These are phyloP conservation scores for Saccharomycopsis olivae DNA, from an alignment of 805 yeast species.

Conservation along the genomic window DNA sequence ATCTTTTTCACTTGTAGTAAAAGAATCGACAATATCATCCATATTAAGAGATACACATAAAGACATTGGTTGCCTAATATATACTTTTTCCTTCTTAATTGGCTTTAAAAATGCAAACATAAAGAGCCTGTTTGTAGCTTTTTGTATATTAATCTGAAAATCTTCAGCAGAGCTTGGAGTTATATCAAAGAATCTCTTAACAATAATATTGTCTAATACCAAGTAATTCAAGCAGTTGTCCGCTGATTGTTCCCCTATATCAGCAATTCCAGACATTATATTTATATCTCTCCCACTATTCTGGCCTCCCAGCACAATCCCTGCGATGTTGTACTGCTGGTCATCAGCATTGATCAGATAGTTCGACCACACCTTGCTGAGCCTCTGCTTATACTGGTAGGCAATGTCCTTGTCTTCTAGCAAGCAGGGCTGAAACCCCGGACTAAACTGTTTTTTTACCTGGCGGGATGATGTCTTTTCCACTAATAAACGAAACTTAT, in stretches of 20 bases:
- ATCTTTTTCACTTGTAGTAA: neutral
- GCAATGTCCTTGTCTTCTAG: constrained; percentile 2
- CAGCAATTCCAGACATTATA: no score
- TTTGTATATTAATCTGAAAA: constrained; percentile 15
- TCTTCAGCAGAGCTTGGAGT: constrained; percentile 13
- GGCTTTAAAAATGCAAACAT: constrained; percentile 16
- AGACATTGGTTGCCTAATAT: constrained; percentile 18
- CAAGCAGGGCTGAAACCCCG: constrained; percentile 12
- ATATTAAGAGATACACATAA: constrained; percentile 12
- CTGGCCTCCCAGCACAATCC: neutral
- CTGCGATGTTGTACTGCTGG: neutral
- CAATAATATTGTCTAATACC: constrained; percentile 8
- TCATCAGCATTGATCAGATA: neutral
- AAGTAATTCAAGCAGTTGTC: no score
- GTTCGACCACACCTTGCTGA: constrained; percentile 3
- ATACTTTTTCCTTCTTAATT: constrained; percentile 15
- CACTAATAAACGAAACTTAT: constrained; percentile 7
- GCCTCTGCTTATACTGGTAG: constrained; percentile 2
- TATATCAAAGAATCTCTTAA: constrained; percentile 15
- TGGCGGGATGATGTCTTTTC: constrained; percentile 10
- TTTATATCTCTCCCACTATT: neutral
- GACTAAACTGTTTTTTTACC: constrained; percentile 16
- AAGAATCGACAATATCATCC: constrained; percentile 11
- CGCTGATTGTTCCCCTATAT: neutral
- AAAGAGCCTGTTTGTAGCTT: constrained; percentile 4